These are phyloP conservation scores for Leptoxyphium fumago DNA, from an alignment of 2,329 filamentous ascomycete genomes.

Conservation along the genomic window DNA sequence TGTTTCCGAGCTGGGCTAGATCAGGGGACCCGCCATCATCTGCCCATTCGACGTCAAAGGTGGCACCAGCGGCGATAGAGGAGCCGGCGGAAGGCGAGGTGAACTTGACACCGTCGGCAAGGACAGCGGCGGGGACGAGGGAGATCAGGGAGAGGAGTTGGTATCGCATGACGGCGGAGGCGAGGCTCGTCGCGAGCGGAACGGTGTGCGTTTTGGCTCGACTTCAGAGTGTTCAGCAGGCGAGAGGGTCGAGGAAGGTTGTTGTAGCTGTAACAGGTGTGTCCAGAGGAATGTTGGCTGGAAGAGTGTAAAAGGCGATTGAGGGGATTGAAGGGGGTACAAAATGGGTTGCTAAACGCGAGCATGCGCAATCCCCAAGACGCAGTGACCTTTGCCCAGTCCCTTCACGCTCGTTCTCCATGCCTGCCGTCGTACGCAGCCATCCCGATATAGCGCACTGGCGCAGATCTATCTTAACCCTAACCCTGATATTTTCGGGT, in stretches of 20 bases:
- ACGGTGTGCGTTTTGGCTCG: too few species aligned
- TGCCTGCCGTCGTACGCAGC: neutral
- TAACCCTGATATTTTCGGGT: neutral
- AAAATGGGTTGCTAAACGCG: neutral
- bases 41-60: neutral
- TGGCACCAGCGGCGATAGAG: neutral
- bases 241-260: too few species aligned
- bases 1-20: neutral
- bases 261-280: too few species aligned
- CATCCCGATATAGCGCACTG: neutral
- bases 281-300: too few species aligned
- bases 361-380: neutral
- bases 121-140: constrained; percentile 1
- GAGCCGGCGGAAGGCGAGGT: neutral
- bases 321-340: too few species aligned
- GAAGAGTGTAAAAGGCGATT: too few species aligned
- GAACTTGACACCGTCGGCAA: neutral
- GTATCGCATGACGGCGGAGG: neutral
- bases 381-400: too few species aligned
- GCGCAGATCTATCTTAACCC: neutral
- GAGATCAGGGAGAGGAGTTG: constrained; percentile 1
- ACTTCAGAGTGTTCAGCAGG: too few species aligned
- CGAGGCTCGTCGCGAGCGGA: neutral
- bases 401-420: neutral
- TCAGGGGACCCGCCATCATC: neutral